These are phyloP conservation scores for Suillus cothurnatus DNA, from an alignment of 768 basidiomycete genomes.

Conservation along the genomic window DNA sequence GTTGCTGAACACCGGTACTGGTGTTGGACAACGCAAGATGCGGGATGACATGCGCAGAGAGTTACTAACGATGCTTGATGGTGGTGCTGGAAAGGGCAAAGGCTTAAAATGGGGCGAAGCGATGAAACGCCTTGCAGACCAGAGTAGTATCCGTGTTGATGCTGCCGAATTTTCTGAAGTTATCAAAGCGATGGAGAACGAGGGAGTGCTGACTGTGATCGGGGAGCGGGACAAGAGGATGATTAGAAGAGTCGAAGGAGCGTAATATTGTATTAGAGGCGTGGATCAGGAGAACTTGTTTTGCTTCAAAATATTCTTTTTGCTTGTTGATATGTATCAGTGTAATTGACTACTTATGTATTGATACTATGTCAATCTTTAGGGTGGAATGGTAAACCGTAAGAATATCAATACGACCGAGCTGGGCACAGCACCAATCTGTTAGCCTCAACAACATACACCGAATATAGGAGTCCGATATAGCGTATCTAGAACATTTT, in stretches of 20 bases:
- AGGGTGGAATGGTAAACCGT: not conserved
- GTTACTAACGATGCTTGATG: conserved; percentile 64
- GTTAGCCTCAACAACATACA: too few species aligned
- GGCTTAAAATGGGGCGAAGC: conserved; percentile 84
- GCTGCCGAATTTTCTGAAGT: conserved; percentile 80
- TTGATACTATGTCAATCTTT: not conserved
- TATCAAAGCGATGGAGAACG: conserved; percentile 75
- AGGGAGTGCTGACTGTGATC: conserved; percentile 82
- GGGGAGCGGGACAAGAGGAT: conserved; percentile 86
- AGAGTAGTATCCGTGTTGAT: conserved; percentile 84
- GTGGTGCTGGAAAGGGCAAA: conserved; percentile 48
- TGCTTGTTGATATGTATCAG: not conserved
- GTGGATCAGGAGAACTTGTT: conserved; percentile 27
- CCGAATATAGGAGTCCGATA: too few species aligned
- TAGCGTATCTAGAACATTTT: too few species aligned
- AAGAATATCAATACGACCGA: too few species aligned
- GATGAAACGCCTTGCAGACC: conserved; percentile 75
- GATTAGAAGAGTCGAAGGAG: conserved; percentile 68
- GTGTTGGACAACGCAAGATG: conserved; percentile 80
- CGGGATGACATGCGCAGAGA: conserved; percentile 91
- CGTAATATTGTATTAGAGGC: conserved; percentile 18
- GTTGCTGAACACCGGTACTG: conserved; percentile 91
- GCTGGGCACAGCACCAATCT: too few species aligned
- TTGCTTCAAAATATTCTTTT: not conserved
- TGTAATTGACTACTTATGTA: not conserved